Evolutionary conservation across 1,139 yeast genomes (phyloP), one percentile per base, ranked within the genome.

Genomic region (Zygosaccharomyces pseudobailii): DNA sequence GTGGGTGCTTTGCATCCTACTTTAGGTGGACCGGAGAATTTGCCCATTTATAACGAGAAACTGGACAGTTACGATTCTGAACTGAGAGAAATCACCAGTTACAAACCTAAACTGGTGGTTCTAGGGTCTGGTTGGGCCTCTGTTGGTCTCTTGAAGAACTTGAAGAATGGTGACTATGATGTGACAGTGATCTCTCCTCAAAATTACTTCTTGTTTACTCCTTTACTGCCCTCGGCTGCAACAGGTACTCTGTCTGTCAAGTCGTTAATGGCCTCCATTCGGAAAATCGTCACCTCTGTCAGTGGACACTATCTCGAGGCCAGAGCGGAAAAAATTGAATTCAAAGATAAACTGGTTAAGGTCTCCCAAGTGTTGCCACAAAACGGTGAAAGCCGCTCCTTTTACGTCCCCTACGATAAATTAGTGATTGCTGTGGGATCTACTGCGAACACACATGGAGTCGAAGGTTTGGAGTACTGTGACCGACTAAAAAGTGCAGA

Each of bases 61-160:
- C 64, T 81, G 45, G 86, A 80, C 57, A 75, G 76, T 35, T 73
- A 71, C 47, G 86, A 81, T 58, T 59, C 68, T 19, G 71, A 68
- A 6, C 70, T 63, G 9, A 74, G 73, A 55, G 70, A 68, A 45
- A 55, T 61, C 9, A 55, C 70, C 10, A 66, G 72, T 44, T 63
- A 63, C 46, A 79, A 74, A 58, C 83, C 82, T 22, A 74, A 74
- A 49, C 64, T 79, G 39, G 84, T 79, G 10, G 71, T 79, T 37
- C 64, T 79, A 23, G 85, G 84, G 19, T 74, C 79, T 37, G 85
- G 84, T 28, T 79, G 84, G 85, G 85, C 83, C 0, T 70, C 77
- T 6, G 78, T 75, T 23, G 75, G 75, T 9, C 52, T 74, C 5
- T 62, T 75, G 49, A 76, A 75, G 53, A 68, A 70, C 44, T 61